Base-by-base conservation (phyloP, 345 rosid species). In the Raphanus sativus region DNA sequence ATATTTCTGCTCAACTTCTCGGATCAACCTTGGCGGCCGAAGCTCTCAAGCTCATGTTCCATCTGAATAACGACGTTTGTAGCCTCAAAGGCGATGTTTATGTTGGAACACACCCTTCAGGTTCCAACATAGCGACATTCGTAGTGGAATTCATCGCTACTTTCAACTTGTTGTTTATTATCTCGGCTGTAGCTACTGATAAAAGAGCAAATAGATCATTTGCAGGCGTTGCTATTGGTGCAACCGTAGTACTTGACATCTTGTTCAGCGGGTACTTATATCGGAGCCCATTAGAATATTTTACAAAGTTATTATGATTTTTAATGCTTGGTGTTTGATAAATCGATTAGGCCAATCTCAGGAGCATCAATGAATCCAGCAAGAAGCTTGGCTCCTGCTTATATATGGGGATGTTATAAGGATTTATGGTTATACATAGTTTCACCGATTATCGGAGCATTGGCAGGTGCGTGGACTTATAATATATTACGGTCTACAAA, bases 311-410 rank as follows among this genome's bases (percentile, higher is more conserved):
- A 28, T 7, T 48, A 67, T 42, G 3, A 3, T 34, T 24, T 6
- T 9, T 4, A 56, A 56, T 56, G 61, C 61, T 56, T 21, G 1
- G 5, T 3, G 21, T 56, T 56, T 56, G 28, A 56, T 0, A 56
- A 54, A 56, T 24, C n/a, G n/a, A 58, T 10, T 24, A 58, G 91
- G 68, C 83, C 91, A n/a, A 79, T 89, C 3, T 83, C 94, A 2
- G 94, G 94, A 62, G 91, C 94, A 28, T 89, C 94, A 3, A 88
- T 89, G 92, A 89, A 89, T 75, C 94, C 94, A 26, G 88, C 92
- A 56, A 83, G 91, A 75, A 87, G 86, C 50, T 66, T 87, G 71
- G 91, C 89, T 0, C 91, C 91, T 5, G 91, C 91, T 60, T 74
- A 85, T 1, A 81, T 82, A 24, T 85, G 84, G 45, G 67, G 80